phyloP scores from a whole-genome alignment of 106 monocot genomes.

The Gastrodia elata region DNA sequence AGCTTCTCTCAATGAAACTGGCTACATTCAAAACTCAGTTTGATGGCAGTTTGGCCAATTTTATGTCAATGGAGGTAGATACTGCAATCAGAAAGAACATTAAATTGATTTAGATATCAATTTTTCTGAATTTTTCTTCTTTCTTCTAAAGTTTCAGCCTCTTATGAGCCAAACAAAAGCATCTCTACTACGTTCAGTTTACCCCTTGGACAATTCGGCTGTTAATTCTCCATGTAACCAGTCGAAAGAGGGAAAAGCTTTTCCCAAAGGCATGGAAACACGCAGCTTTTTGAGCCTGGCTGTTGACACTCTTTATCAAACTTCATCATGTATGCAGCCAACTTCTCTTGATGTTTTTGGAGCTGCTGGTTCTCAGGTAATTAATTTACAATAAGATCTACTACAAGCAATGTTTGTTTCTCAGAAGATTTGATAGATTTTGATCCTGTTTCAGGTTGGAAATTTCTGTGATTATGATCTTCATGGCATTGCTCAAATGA shows the following conservation, averaged over 20 bases:
- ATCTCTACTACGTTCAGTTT: neutral
- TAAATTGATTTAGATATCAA: neutral
- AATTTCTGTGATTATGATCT: conserved; percentile 53
- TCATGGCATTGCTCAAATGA: conserved; percentile 52
- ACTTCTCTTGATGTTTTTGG: conserved; percentile 27
- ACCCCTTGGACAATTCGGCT: conserved; percentile 1
- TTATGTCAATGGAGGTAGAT: conserved; percentile 59
- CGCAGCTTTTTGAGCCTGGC: conserved; percentile 13
- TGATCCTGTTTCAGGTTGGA: conserved; percentile 21
- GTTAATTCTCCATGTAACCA: neutral
- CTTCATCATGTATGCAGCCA: conserved; percentile 25
- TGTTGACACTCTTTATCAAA: conserved; percentile 1
- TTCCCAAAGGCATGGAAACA: conserved; percentile 7
- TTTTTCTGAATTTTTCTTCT: neutral
- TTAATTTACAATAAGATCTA: neutral
- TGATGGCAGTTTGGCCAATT: conserved; percentile 34
- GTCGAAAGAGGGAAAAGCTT: neutral
- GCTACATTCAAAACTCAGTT: conserved; percentile 31
- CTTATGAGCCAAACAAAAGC: neutral
- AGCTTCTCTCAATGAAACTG: conserved; percentile 78
- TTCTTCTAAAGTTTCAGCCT: conserved; percentile 1
- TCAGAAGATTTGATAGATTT: too few species aligned
- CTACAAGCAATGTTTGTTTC: neutral
- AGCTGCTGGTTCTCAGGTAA: conserved; percentile 46
- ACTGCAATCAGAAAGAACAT: neutral